A percentile compares a stretch with the other conserved stretches of the same genome.
phyloP scores from a whole-genome alignment of 805 yeast genomes.

The Saccharomyces cerevisiae region DNA sequence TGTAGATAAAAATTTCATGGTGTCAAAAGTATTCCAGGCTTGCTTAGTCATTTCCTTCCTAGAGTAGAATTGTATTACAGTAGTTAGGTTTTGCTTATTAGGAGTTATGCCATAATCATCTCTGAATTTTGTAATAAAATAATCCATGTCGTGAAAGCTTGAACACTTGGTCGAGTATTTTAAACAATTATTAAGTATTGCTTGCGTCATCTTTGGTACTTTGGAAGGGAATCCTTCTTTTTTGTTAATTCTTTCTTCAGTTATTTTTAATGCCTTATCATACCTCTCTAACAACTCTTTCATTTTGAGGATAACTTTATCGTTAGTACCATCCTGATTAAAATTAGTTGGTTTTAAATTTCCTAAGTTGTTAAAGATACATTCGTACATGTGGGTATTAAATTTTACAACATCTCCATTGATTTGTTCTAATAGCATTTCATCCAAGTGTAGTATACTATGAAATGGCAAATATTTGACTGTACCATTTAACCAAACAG shows the following conservation, averaged over 20 bases:
- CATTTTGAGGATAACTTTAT: constrained; percentile 13
- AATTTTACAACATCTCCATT: constrained; percentile 9
- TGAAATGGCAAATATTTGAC: constrained; percentile 14
- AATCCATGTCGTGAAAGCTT: constrained; percentile 18
- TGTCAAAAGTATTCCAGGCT: constrained; percentile 68
- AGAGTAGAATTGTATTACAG: constrained; percentile 23
- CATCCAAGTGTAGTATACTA: constrained; percentile 21
- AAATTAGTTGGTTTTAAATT: constrained; percentile 4
- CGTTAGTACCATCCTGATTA: background rate
- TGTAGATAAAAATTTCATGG: constrained; percentile 71
- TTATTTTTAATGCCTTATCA: constrained; percentile 8
- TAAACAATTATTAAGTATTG: constrained; percentile 21
- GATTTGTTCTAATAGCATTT: constrained; percentile 17
- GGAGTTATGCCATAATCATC: constrained; percentile 20
- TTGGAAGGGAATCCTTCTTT: background rate
- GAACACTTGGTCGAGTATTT: constrained; percentile 16
- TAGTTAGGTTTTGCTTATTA: constrained; percentile 24
- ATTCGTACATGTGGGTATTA: constrained; percentile 17
- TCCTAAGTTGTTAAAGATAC: constrained; percentile 18
- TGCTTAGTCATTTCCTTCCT: constrained; percentile 27
- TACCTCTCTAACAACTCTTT: constrained; percentile 15
- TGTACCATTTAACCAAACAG: constrained; percentile 6
- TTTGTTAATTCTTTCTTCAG: background rate
- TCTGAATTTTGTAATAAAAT: constrained; percentile 20
- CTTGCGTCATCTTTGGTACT: constrained; percentile 10